Evolutionary conservation across 768 basidiomycete genomes (phyloP), one percentile per base, ranked within the genome.

Genomic region (Phanerochaete sordida): DNA sequence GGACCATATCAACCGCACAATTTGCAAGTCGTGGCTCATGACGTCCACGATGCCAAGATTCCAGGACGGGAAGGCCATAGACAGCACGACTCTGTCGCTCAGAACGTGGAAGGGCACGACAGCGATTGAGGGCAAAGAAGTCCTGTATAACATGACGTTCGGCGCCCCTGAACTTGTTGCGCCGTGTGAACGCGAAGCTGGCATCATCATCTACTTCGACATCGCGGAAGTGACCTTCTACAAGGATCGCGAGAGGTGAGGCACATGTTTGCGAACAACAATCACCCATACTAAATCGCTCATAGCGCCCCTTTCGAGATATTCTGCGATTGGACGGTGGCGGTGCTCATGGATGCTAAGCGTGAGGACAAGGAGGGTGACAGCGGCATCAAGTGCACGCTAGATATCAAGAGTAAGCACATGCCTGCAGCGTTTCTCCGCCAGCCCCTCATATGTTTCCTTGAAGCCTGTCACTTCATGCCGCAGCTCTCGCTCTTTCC

Each of bases 271-370:
- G 6, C 33, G 39, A 19, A 9, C 11, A 43, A 9, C 19, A 16
- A 4, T 12, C 39, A n/a, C 39, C 4, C 39, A 4, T 43, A 16
- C 39, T 43, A 19, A 43, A 9, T 4, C 11, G 5, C 11, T 16
- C 11, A 16, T 43, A 58, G 56, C n/a, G 19, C 11, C 2, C 45
- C 59, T 2, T 31, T 39, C n/a, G 7, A 50, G 21, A 21, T 16
- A 19, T 67, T 50, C 59, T 39, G 35, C 26, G 50, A 64, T 35
- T 70, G 69, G 70, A 61, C 61, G 44, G 61, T 72, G 44, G 65
- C 68, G 3, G 45, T 69, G 23, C 44, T 69, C 23, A 62, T 65
- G 33, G 58, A 67, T 24, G 55, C 68, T 26, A 44, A 56, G 24
- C 51, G 56, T 21, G 55, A 49, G 24, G 50, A 57, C 23, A 57